A percentile compares a stretch with the other conserved stretches of the same genome.
phyloP scores from a whole-genome alignment of 1,284 basidiomycete genomes.

The Psilocybe mexicana region DNA sequence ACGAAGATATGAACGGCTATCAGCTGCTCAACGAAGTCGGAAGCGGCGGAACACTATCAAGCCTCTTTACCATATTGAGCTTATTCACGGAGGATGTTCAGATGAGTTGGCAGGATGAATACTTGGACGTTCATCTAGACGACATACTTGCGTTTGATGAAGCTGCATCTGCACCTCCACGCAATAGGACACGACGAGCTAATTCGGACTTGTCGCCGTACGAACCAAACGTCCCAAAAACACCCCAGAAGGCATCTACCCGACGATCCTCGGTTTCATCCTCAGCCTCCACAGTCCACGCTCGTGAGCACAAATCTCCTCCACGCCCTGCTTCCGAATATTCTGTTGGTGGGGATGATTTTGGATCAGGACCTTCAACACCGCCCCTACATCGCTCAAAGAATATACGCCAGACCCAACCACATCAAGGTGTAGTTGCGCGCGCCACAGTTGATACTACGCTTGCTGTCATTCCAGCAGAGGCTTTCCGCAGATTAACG shows the following conservation, averaged over 20 bases:
- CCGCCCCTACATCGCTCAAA: conserved; percentile 15
- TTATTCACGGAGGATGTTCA: conserved; percentile 98
- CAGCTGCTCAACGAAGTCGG: conserved; percentile 93
- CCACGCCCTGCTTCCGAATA: conserved; percentile 28
- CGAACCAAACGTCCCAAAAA: conserved; percentile 44
- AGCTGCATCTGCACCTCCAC: conserved; percentile 19
- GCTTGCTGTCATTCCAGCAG: conserved; percentile 97
- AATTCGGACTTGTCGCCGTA: conserved; percentile 68
- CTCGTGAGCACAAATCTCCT: conserved; percentile 34
- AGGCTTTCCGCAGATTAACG: conserved; percentile 90
- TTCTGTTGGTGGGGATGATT: conserved; percentile 31
- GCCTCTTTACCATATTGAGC: conserved; percentile 92
- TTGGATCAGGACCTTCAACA: conserved; percentile 17
- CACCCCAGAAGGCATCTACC: conserved; percentile 34
- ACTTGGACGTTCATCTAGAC: conserved; percentile 30
- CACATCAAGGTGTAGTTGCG: conserved; percentile 74
- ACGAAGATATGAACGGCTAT: conserved; percentile 89
- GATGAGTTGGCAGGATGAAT: conserved; percentile 83
- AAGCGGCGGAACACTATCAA: conserved; percentile 93
- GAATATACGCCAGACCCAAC: conserved; percentile 16
- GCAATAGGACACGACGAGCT: conserved; percentile 35
- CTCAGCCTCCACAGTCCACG: conserved; percentile 65
- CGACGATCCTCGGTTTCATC: conserved; percentile 61
- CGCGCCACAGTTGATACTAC: conserved; percentile 94
- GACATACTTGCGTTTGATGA: conserved; percentile 24